phyloP scores from a whole-genome alignment of 192 early-diverging fungal genomes.

The Piromyces finnis region DNA sequence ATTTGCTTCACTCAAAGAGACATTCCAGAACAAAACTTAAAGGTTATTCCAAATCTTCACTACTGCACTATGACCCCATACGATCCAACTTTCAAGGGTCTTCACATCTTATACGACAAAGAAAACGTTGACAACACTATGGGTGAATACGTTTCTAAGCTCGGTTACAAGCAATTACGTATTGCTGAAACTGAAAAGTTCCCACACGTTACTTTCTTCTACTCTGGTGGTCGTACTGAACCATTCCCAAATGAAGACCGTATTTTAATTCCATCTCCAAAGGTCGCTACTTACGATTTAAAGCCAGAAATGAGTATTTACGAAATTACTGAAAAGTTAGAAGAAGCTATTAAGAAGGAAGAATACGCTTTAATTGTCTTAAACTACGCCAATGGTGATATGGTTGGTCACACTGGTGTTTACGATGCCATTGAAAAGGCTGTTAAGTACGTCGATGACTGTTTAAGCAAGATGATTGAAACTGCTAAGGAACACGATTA shows the following conservation, averaged over 20 bases:
- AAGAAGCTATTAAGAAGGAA: neutral
- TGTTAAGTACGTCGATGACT: constrained; percentile 86
- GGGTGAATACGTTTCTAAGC: constrained; percentile 87
- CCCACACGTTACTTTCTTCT: constrained; percentile 99
- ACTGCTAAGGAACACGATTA: constrained; percentile 82
- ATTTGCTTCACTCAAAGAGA: constrained; percentile 57
- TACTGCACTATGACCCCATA: neutral
- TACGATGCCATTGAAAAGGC: constrained; percentile 82
- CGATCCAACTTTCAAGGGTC: neutral
- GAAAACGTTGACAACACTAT: constrained; percentile 88
- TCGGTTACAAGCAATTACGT: constrained; percentile 77
- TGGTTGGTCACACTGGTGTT: constrained; percentile 85
- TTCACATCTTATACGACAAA: neutral
- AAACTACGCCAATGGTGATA: constrained; percentile 1
- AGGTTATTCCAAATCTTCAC: neutral
- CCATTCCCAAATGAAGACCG: constrained; percentile 81
- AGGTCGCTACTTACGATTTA: constrained; percentile 95
- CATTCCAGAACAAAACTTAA: constrained; percentile 43
- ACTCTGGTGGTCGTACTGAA: constrained; percentile 92
- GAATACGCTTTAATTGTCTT: constrained; percentile 39
- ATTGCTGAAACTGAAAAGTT: constrained; percentile 99
- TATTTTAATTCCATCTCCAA: constrained; percentile 74
- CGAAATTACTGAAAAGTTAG: constrained; percentile 66
- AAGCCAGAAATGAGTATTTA: constrained; percentile 87
- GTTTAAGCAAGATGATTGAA: constrained; percentile 81